These are phyloP conservation scores for Baudoinia panamericana DNA, from an alignment of 495 filamentous ascomycete genomes.

Conservation along the genomic window DNA sequence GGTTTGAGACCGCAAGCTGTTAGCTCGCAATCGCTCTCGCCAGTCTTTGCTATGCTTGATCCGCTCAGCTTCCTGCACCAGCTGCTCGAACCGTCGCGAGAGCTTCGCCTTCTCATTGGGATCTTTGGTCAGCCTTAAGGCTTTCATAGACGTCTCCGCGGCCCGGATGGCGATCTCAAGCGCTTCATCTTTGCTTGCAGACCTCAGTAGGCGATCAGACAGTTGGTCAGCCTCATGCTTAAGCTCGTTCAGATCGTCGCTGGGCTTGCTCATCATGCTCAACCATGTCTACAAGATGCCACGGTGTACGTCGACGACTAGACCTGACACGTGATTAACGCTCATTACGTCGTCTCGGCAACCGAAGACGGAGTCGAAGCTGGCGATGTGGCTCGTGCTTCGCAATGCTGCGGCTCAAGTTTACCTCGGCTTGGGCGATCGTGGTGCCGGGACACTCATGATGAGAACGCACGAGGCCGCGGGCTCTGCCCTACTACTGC, in stretches of 20 bases:
- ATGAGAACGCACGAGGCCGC: too few relatives aligned
- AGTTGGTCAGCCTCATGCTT: constrained; percentile 37
- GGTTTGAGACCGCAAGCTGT: too few relatives aligned
- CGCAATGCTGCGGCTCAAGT: too few relatives aligned
- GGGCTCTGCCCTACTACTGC: too few relatives aligned
- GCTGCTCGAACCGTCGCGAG: constrained; percentile 49
- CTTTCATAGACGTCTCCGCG: constrained; percentile 66
- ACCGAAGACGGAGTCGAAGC: too few relatives aligned
- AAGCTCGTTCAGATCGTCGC: constrained; percentile 4
- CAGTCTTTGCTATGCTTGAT: constrained; percentile 44
- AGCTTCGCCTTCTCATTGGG: constrained; percentile 45
- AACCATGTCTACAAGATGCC: too few relatives aligned
- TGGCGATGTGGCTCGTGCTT: too few relatives aligned
- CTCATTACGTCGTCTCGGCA: too few relatives aligned
- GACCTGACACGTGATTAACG: too few relatives aligned
- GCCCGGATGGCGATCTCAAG: constrained; percentile 60
- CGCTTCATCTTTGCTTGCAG: constrained; percentile 51
- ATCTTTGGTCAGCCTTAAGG: constrained; percentile 40
- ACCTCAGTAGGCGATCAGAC: constrained; percentile 41
- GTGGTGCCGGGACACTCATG: too few relatives aligned
- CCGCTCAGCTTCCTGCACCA: constrained; percentile 54
- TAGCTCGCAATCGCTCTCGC: not conserved
- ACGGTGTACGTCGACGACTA: too few relatives aligned
- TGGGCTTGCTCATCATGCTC: not conserved
- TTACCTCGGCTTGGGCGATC: too few relatives aligned